phyloP scores from a whole-genome alignment of 2,329 filamentous ascomycete species.

The Paradendryphiella salina region DNA sequence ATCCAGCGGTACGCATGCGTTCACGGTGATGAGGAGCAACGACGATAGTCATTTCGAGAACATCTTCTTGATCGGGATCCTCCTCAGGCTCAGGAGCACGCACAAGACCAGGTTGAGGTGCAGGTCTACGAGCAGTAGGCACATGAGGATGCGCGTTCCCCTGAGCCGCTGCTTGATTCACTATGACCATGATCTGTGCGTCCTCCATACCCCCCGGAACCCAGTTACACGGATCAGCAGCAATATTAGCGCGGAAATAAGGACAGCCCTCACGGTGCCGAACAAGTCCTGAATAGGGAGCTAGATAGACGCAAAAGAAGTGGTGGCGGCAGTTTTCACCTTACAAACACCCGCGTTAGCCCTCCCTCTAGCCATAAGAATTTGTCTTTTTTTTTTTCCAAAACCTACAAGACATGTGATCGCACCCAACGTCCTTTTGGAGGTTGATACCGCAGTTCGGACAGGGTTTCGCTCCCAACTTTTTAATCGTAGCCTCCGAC shows the following conservation, averaged over 20 bases:
- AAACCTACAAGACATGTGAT: constrained; percentile 33
- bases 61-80: too few species aligned
- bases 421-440: constrained; percentile 33
- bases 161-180: constrained; percentile 1
- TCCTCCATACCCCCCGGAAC: constrained; percentile 4
- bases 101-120: too few species aligned
- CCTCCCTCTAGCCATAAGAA: neutral
- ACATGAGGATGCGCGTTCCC: neutral
- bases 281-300: neutral
- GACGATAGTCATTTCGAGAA: too few species aligned
- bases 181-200: constrained; percentile 10
- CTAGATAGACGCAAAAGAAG: constrained; percentile 32
- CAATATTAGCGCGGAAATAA: constrained; percentile 13
- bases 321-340: constrained; percentile 22
- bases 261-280: constrained; percentile 16
- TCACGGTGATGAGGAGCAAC: too few species aligned
- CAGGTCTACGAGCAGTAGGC: too few species aligned
- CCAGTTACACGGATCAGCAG: constrained; percentile 19
- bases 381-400: neutral
- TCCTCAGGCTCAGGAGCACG: too few species aligned
- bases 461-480: constrained; percentile 33
- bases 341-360: neutral
- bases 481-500: constrained; percentile 20
- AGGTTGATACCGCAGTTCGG: constrained; percentile 33
- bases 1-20: too few species aligned